Percentiles rank a stretch among this genome's conserved stretches.
These are phyloP conservation scores for Mycena epipterygia DNA, from an alignment of 768 basidiomycete genomes.

Conservation along the genomic window DNA sequence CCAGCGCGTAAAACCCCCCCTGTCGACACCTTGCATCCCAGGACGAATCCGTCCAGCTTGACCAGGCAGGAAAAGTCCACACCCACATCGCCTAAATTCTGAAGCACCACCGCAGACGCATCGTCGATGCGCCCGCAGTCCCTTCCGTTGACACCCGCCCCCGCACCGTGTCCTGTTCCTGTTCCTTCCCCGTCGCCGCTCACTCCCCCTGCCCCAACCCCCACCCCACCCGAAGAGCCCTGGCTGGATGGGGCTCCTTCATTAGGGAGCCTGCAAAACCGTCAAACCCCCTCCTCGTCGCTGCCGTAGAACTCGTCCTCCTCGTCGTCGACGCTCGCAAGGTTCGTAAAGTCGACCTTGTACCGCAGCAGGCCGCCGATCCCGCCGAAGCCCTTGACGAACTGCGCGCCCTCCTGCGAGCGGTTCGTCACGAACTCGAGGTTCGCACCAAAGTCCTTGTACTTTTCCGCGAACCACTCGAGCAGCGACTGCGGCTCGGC, in stretches of 20 bases:
- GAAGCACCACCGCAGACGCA: conserved; percentile 4
- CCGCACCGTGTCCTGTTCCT: neutral
- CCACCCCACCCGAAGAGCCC: conserved; percentile 80
- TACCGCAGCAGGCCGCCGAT: conserved; percentile 96
- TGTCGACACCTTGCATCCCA: conserved; percentile 6
- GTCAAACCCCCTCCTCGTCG: conserved; percentile 86
- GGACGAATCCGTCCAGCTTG: conserved; percentile 15
- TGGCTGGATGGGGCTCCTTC: conserved; percentile 78
- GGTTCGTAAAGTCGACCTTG: conserved; percentile 95
- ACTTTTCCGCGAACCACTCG: conserved; percentile 99
- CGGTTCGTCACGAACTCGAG: conserved; percentile 97
- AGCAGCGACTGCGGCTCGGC: conserved; percentile 88
- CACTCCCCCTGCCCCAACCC: conserved; percentile 46
- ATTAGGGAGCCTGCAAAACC: conserved; percentile 79
- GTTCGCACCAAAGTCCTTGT: conserved; percentile 96
- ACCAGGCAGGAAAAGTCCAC: conserved; percentile 10
- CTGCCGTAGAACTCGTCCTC: conserved; percentile 90
- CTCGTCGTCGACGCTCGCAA: conserved; percentile 81
- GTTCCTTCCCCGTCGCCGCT: conserved; percentile 1
- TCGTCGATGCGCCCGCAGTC: conserved; percentile 6
- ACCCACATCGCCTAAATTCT: neutral
- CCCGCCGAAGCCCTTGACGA: conserved; percentile 98
- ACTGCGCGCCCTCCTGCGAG: conserved; percentile 97
- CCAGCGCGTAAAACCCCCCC: conserved; percentile 11
- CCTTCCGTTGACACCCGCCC: neutral